Evolutionary conservation across 23 red algal species (phyloP), one percentile per base, ranked within the genome.

Genomic region (Gracilaria vermiculophylla): DNA sequence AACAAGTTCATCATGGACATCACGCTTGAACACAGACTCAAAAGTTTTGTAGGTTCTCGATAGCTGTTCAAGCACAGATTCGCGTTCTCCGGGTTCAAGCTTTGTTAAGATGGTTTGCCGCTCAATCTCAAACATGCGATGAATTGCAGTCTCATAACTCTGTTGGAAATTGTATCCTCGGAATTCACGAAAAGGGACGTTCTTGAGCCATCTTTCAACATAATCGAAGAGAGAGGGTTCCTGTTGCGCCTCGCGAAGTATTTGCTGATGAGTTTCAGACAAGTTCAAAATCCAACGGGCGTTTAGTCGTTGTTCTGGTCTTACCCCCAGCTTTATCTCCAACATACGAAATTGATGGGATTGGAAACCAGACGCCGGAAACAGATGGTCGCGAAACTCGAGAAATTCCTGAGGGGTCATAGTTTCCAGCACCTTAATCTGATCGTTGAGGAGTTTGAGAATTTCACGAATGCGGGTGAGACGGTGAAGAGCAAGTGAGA

Each of bases 321-420:
- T 32, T 14, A 99, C 92, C 10, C 97, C 97, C 8, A 99, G 65
- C 58, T 95, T 99, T 42, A 94, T 94, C 49, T 99, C 97, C 43
- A 99, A 66, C 64, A 95, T 9, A 29, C 97, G 92, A 69, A 95
- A 99, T 56, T 99, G 97, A 41, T 80, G 93, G 28, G 81, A 89
- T 56, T 99, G 97, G 83, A 99, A 99, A 21, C 97, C 97, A 35
- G 78, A 88, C 55, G 97, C 97, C 34, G 97, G 97, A 70, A 99
- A 99, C 35, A 99, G 70, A 80, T 99, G 93, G 67, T 99, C 92
- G 19, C 97, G 86, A 86, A 99, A 99, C 37, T 94, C 88, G 40
- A 99, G 91, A 69, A 99, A 99, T 53, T 99, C 92, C 58, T 99
- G 97, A 20, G 97, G 93, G 35, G 89, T 95, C 93, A 99, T 99